Base-by-base conservation (phyloP, 306 rosid genomes). In the Citrullus amarus region DNA sequence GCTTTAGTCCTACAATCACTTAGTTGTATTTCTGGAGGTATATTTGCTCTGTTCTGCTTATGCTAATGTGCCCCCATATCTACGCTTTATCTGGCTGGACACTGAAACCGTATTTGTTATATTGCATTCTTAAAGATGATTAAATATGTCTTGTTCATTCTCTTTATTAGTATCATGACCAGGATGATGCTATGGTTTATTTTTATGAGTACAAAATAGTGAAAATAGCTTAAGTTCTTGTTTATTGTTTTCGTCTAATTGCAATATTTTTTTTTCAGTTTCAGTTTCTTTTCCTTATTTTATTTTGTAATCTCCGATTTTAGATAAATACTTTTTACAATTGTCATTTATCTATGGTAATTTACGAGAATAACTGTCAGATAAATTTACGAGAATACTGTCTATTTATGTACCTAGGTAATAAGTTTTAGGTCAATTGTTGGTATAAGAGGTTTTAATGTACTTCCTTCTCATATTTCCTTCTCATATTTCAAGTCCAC, bases 1-100 rank as follows among this genome's bases (percentile, higher is more conserved):
- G 48, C 16, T 25, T 73, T 46, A 66, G 69, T 65, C 63, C 67
- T 70, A 20, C 18, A 72, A 39, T 71, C 71, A 78, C 38, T 73
- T 81, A 81, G 72, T 17, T 84, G 76, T 61, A 68, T n/a, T 78
- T 65, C 46, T 14, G 22, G 74, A 41, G 54, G 54, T 41, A 38
- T 67, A 67, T 39, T 44, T 44, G 9, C 17, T 53, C 5, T 41
- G 38, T 10, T 69, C 38, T 43, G 38, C 56, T 44, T 43, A 43
- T 17, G 44, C 72, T 66, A 66, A n/a, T 68, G 34, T 22, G 2
- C 7, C 53, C 53, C 34, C 57, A 53, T 17, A 12, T 67, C 20
- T 46, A 25, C 14, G 9, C 34, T 41, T 36, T 66, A 17, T n/a
- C 34, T 14, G 77, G 59, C 34, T 14, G 77, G 59, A 51, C 34